Evolutionary conservation across 176 grass and related monocot species (phyloP), one percentile per base, ranked within the genome.

Genomic region (Otatea glauca): DNA sequence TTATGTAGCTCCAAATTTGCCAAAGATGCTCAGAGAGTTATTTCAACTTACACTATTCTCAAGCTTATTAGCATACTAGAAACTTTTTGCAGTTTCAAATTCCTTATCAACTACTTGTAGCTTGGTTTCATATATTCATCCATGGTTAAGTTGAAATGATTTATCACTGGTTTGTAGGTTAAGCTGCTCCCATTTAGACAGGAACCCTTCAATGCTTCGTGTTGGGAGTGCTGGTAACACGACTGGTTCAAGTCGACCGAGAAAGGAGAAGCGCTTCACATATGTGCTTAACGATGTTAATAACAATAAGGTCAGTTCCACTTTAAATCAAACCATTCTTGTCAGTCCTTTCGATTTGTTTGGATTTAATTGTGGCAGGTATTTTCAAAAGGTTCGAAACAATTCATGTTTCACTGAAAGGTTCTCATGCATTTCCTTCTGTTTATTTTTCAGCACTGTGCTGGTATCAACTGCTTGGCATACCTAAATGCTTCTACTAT

Each of bases 211-310:
- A 80, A 99, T 99, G 96, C 96, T 94, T 93, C 89, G 96, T 74
- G 93, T 99, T 41, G 93, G 87, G 34, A 99, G 96, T 92, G 91
- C 89, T 65, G 86, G 91, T 86, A 96, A 93, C 42, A 88, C 91
- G 9, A 43, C 85, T 0, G 67, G 70, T 87, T 99, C 96, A 77
- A 92, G 83, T 88, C 91, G 96, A 61, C 96, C 96, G 15, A 87
- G 93, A 81, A 99, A 91, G 89, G 96, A 99, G 89, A 99, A 99
- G 74, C 91, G 93, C 15, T 91, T 99, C 68, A 96, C 96, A 6
- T 99, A 96, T 88, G 93, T 99, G 18, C 86, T 99, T 48, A 99
- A 96, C 81, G 91, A 99, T 78, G 93, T 71, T 85, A 89, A 99
- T 85, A 84, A 90, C 71, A 99, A 89, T 73, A 99, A 99, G 93